Conservation (phyloP, 179 eudicot species). For the Beta corolliflora region DNA sequence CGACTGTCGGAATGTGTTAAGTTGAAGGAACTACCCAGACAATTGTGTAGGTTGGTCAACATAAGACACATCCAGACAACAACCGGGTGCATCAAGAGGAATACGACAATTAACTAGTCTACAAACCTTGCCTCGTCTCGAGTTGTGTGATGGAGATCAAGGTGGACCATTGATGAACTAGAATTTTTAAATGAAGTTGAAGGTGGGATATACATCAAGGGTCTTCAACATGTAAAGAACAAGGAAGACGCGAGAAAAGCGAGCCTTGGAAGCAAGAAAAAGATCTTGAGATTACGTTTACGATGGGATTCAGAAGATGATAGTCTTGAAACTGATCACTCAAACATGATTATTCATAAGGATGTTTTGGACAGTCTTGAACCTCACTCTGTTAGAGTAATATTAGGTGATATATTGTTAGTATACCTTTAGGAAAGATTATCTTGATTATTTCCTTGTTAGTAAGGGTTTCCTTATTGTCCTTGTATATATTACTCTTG, state of each 20-base stretch:
- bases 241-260: conserved; percentile 13
- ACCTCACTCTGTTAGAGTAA: too few relatives aligned
- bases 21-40: conserved; percentile 12
- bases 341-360: background rate
- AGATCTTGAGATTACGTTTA: background rate
- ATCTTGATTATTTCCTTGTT: too few relatives aligned
- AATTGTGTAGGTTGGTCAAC: too few relatives aligned
- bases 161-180: conserved; percentile 21
- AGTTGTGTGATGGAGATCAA: background rate
- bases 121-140: background rate
- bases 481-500: too few relatives aligned
- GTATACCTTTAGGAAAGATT: too few relatives aligned
- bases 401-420: too few relatives aligned
- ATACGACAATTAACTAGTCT: background rate
- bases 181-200: background rate
- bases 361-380: conserved; percentile 16
- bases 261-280: background rate
- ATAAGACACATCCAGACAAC: conserved; percentile 17
- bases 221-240: conserved; percentile 19
- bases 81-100: background rate
- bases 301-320: background rate
- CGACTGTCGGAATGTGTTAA: background rate
- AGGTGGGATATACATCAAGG: background rate
- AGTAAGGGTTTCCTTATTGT: too few relatives aligned
- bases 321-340: too few relatives aligned